These are phyloP conservation scores for Triticum urartu DNA, from an alignment of 176 grass and related monocot genomes.

Conservation along the genomic window DNA sequence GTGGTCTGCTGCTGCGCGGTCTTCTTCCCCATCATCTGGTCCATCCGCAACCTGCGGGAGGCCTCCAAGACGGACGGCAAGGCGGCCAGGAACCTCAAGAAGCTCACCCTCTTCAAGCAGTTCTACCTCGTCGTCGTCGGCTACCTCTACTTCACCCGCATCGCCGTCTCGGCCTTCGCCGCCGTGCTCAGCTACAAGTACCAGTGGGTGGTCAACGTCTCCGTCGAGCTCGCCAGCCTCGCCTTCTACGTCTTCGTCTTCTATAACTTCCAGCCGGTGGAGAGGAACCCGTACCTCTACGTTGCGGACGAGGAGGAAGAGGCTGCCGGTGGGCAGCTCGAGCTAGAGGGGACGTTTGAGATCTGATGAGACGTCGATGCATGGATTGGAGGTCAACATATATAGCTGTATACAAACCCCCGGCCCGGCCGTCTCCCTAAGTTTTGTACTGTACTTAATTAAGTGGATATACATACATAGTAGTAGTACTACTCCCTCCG, in stretches of 20 bases:
- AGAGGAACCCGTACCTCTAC: conserved; percentile 62
- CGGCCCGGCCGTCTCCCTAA: not conserved
- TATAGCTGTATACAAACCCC: no score
- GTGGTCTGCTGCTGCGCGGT: conserved; percentile 56
- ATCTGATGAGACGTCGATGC: conserved; percentile 35
- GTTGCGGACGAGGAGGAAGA: conserved; percentile 57
- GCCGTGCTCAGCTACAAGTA: conserved; percentile 53
- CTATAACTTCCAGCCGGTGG: conserved; percentile 54
- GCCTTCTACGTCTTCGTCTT: conserved; percentile 57
- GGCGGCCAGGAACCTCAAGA: conserved; percentile 66
- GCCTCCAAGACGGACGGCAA: conserved; percentile 72
- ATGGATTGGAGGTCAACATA: not conserved
- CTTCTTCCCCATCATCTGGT: conserved; percentile 73
- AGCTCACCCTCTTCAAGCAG: conserved; percentile 73
- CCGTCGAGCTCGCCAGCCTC: conserved; percentile 36
- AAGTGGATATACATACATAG: not conserved
- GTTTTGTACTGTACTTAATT: conserved; percentile 22
- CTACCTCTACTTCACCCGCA: conserved; percentile 72
- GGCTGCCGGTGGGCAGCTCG: conserved; percentile 43
- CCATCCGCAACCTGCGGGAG: conserved; percentile 60
- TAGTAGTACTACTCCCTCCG: not conserved
- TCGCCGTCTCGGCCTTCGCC: conserved; percentile 35
- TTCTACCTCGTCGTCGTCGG: conserved; percentile 63
- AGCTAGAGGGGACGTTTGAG: conserved; percentile 56
- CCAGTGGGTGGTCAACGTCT: conserved; percentile 45